Evolutionary conservation across 805 yeast species (phyloP), one percentile per base, ranked within the genome.

Genomic region (Saccharomycopsis fermentans): DNA sequence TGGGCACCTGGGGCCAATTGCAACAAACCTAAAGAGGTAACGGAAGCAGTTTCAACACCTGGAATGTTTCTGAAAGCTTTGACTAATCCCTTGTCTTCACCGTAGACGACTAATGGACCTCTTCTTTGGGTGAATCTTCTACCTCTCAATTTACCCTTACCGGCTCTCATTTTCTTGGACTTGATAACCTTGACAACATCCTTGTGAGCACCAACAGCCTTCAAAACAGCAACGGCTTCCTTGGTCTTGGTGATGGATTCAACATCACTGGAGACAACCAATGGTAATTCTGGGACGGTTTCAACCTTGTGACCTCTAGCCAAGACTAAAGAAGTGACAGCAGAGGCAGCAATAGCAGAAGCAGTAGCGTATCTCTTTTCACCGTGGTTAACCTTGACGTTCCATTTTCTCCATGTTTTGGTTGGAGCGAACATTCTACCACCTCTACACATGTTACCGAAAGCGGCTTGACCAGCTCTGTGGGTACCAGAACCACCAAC

Each of bases 341-440:
- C 96, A 67, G 98, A 83, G 70, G 99, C 99, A 76, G 99, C 98
- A 74, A 94, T 89, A 73, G 98, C 99, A 69, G 99, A 92, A 74
- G 97, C 98, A 71, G 98, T 92, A 69, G 99, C 99, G 81, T 91
- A 94, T 81, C 98, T 91, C 87, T 92, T 92, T 84, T 94, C 96
- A 90, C 92, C 92, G 81, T 90, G 97, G 96, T 94, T 94, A 75
- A 94, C 96, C 87, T 91, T 94, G 74, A 94, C 96, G 90, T 94
- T 96, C 99, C 99, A 94, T 83, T 86, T 92, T 88, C 99, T 90
- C 99, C 99, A 94, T 80, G 96, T 91, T 86, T 94, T 94, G 80
- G 99, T 94, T 79, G 99, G 99, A 80, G 99, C 97, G 76, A 94
- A 94, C 98, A 94, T 94, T 82, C 99, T 96, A 84, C 99, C 99